Conservation (phyloP, 177 flowering plant species). For the Telopea speciosissima region DNA sequence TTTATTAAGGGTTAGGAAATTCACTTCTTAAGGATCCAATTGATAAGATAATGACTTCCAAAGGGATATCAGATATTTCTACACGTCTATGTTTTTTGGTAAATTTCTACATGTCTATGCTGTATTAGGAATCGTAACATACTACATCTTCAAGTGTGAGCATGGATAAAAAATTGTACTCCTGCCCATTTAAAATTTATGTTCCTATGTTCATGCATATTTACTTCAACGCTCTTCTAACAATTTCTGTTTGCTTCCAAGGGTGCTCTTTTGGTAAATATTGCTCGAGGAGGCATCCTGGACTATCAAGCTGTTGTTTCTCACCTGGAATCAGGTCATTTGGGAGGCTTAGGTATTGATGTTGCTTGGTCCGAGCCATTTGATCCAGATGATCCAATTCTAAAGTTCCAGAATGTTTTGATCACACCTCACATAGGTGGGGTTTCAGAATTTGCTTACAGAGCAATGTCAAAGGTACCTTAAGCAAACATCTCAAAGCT, state of each 20-base stretch:
- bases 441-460: conserved; percentile 70
- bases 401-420: conserved; percentile 67
- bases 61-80: too few species aligned
- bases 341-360: conserved; percentile 87
- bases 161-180: not conserved
- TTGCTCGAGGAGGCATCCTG: conserved; percentile 84
- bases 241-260: conserved; percentile 14
- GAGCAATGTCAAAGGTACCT: conserved; percentile 83
- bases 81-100: not conserved
- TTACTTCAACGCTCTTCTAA: not conserved
- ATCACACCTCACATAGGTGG: conserved; percentile 93
- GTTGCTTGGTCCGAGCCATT: conserved; percentile 96
- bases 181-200: not conserved
- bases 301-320: conserved; percentile 57
- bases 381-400: conserved; percentile 74
- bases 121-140: not conserved
- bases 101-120: not conserved
- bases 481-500: not conserved
- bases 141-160: not conserved
- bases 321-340: conserved; percentile 66
- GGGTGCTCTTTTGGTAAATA: conserved; percentile 76
- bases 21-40: too few species aligned
- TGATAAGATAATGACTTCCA: not conserved
- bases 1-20: not conserved
- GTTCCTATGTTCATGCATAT: not conserved